Evolutionary conservation across 2,329 filamentous ascomycete genomes (phyloP).

Genomic region (Cladophialophora bantiana): DNA sequence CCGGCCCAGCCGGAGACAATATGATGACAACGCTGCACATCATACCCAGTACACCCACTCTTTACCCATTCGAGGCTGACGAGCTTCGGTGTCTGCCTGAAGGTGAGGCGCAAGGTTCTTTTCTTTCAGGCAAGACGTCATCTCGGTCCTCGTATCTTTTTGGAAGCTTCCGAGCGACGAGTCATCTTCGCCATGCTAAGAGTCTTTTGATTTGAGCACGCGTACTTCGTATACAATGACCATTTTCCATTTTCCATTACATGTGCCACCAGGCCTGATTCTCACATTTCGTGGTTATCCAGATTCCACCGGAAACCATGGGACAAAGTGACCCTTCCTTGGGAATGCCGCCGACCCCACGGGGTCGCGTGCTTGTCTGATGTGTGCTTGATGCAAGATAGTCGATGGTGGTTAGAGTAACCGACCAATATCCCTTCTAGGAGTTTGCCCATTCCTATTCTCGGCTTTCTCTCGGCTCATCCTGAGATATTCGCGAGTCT

Average conservation of each 20-base stretch:
- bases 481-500: neutral
- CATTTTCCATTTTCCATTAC: slow-evolving; percentile 14
- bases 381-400: slow-evolving; percentile 18
- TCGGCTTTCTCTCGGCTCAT: slow-evolving; percentile 18
- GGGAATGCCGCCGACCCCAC: slow-evolving; percentile 1
- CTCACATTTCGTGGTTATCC: neutral
- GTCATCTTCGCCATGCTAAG: slow-evolving; percentile 12
- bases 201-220: slow-evolving; percentile 14
- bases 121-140: slow-evolving; percentile 28
- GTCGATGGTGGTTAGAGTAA: slow-evolving; percentile 6
- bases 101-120: slow-evolving; percentile 13
- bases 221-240: neutral
- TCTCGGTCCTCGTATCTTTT: slow-evolving; percentile 16
- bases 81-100: slow-evolving; percentile 25
- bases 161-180: neutral
- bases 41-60: slow-evolving; percentile 2
- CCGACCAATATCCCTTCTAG: slow-evolving; percentile 9
- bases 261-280: slow-evolving; percentile 14
- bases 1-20: slow-evolving; percentile 17
- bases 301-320: slow-evolving; percentile 10
- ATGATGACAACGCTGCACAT: slow-evolving; percentile 25
- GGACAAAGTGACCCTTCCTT: neutral
- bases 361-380: slow-evolving; percentile 8
- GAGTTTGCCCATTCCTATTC: neutral
- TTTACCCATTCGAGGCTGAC: slow-evolving; percentile 10